Conservation (phyloP, 1,284 basidiomycete genomes). For the Trichosporon asahii region DNA sequence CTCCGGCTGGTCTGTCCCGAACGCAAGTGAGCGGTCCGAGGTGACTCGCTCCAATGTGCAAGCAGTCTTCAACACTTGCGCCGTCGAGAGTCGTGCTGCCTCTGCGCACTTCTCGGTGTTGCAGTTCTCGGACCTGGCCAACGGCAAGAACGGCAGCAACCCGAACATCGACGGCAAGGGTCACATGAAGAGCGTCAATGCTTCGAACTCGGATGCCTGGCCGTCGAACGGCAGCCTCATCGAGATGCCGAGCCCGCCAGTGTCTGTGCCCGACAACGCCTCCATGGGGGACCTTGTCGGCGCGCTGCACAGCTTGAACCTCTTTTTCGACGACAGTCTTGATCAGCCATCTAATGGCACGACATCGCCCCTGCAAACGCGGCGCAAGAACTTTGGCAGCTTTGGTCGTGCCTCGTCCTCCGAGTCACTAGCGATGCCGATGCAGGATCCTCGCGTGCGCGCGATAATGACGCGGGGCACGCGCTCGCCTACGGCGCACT, state of each 20-base stretch:
- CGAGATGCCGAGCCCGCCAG: constrained; percentile 61
- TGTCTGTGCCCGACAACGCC: constrained; percentile 58
- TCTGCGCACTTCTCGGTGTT: constrained; percentile 50
- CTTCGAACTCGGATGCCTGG: constrained; percentile 11
- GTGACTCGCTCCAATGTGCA: constrained; percentile 71
- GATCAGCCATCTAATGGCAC: constrained; percentile 21
- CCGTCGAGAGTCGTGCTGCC: constrained; percentile 59
- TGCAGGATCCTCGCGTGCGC: constrained; percentile 9
- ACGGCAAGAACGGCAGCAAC: constrained; percentile 6
- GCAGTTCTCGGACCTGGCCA: constrained; percentile 43
- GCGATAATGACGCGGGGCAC: constrained; percentile 17
- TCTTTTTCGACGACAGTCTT: constrained; percentile 69
- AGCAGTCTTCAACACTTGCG: constrained; percentile 77
- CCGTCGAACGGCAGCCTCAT: constrained; percentile 28
- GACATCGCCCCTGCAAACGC: constrained; percentile 17
- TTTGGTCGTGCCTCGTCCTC: not conserved
- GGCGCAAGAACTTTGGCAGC: constrained; percentile 1
- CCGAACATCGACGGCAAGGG: not conserved
- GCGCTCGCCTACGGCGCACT: constrained; percentile 10
- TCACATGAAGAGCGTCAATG: not conserved
- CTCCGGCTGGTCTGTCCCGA: constrained; percentile 80
- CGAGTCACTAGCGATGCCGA: constrained; percentile 12
- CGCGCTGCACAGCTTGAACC: constrained; percentile 77
- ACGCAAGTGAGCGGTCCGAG: constrained; percentile 61
- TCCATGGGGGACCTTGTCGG: constrained; percentile 79